Evolutionary conservation across 176 grass and related monocot genomes (phyloP).

Genomic region (Pontederia crassipes): DNA sequence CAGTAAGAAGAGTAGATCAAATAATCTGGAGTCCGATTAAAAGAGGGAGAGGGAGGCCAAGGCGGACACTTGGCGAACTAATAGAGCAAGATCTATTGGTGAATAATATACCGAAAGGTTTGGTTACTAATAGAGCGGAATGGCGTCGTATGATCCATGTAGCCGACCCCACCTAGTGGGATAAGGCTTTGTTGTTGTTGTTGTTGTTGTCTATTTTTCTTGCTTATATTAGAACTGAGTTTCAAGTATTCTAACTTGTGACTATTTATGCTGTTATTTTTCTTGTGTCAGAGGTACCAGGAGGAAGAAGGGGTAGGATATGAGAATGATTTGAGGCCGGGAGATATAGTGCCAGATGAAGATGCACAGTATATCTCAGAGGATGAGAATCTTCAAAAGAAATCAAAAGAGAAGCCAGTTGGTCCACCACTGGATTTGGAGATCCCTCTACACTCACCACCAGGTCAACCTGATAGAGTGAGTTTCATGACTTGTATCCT

Average conservation of each 20-base stretch:
- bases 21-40: too few species aligned
- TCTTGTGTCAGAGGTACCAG: conserved; percentile 47
- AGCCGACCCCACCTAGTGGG: too few species aligned
- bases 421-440: conserved; percentile 74
- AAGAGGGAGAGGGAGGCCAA: too few species aligned
- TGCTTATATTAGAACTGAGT: background rate
- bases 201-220: background rate
- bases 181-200: too few species aligned
- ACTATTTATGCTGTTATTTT: background rate
- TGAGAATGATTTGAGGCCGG: conserved; percentile 57
- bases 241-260: background rate
- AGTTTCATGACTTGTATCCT: conserved; percentile 13
- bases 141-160: too few species aligned
- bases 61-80: too few species aligned
- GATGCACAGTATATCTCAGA: conserved; percentile 55
- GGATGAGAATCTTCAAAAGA: conserved; percentile 63
- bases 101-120: too few species aligned
- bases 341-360: conserved; percentile 58
- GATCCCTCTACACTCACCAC: conserved; percentile 48
- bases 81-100: too few species aligned
- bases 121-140: too few species aligned
- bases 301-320: conserved; percentile 60
- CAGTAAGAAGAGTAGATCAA: too few species aligned
- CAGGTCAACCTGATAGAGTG: conserved; percentile 61
- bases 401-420: conserved; percentile 79